A percentile compares a stretch with the other conserved stretches of the same genome.
These are phyloP conservation scores for Fusarium longipes DNA, from an alignment of 2,329 filamentous ascomycete genomes.

Conservation along the genomic window DNA sequence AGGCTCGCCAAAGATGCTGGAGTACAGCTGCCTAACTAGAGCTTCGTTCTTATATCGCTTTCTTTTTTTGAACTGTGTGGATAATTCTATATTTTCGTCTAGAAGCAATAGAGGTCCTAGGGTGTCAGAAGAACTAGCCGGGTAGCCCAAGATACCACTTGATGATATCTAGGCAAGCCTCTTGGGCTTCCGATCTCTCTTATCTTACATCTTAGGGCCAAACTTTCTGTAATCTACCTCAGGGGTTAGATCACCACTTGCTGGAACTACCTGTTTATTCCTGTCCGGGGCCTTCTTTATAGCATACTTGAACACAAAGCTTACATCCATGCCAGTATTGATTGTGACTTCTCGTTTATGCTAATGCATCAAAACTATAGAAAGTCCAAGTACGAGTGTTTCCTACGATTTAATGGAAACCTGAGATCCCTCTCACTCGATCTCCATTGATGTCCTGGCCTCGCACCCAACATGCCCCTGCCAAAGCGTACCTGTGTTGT, in stretches of 20 bases:
- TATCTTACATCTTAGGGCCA: no score
- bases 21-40: slow-evolving; percentile 13
- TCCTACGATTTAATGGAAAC: slow-evolving; percentile 36
- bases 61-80: neutral
- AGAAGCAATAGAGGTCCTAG: neutral
- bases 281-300: neutral
- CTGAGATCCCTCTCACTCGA: slow-evolving; percentile 29
- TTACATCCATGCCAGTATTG: neutral
- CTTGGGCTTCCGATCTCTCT: no score
- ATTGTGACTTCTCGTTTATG: neutral
- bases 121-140: no score
- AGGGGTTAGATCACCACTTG: neutral
- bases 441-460: slow-evolving; percentile 40
- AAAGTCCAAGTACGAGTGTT: slow-evolving; percentile 28
- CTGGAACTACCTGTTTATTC: neutral
- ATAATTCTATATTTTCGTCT: neutral
- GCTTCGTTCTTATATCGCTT: neutral
- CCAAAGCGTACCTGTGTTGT: slow-evolving; percentile 44
- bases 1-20: slow-evolving; percentile 38
- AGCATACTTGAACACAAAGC: neutral
- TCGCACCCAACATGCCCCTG: slow-evolving; percentile 44
- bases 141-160: no score
- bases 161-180: no score
- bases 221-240: no score
- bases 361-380: slow-evolving; percentile 13